A percentile compares a stretch with the other conserved stretches of the same genome.
Evolutionary conservation across 164 flowering plant species (phyloP).

Genomic region (Stephania yunnanensis): DNA sequence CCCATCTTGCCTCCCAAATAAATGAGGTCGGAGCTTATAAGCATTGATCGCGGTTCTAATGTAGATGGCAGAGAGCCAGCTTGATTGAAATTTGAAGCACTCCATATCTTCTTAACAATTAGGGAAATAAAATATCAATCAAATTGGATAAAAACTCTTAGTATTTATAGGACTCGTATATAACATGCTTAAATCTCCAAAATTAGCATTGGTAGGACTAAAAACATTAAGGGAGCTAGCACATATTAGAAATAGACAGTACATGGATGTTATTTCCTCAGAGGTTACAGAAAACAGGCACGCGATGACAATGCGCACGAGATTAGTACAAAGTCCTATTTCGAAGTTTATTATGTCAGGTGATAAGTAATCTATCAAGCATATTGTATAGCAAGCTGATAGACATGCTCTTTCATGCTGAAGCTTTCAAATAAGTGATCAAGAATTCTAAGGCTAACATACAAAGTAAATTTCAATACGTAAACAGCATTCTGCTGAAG

Average conservation of each 20-base stretch:
- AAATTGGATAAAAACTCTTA: background rate
- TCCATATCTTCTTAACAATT: conserved; percentile 49
- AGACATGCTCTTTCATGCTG: background rate
- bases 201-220: background rate
- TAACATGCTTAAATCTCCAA: background rate
- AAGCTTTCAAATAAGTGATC: background rate
- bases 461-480: background rate
- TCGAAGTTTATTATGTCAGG: background rate
- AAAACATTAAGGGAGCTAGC: background rate
- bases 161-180: background rate
- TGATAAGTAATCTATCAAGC: background rate
- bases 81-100: conserved; percentile 31
- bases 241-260: background rate
- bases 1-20: conserved; percentile 72
- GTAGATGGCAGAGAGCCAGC: conserved; percentile 50
- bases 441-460: background rate
- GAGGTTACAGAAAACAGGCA: background rate
- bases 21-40: conserved; percentile 58
- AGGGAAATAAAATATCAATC: background rate
- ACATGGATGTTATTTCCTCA: background rate
- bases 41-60: conserved; percentile 49
- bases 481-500: background rate
- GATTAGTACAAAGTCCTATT: background rate
- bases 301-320: background rate
- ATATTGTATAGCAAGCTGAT: background rate